phyloP scores from a whole-genome alignment of 2,329 filamentous ascomycete species.

The Lasiodiplodia theobromae region DNA sequence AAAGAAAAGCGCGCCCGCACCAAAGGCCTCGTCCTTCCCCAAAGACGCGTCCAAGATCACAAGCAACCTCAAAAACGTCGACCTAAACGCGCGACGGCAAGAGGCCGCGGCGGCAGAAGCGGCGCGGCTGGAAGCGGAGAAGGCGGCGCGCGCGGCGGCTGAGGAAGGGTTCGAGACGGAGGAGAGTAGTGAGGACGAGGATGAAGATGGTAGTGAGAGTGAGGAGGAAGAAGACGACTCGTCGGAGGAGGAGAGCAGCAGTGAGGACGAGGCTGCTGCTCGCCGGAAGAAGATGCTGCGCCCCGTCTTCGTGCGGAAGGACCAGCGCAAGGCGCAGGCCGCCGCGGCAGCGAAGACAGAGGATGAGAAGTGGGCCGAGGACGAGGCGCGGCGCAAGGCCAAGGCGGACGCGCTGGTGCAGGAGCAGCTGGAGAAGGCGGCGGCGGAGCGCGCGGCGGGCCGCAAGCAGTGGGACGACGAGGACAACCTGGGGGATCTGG shows the following conservation, averaged over 20 bases:
- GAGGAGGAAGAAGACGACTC: conserved; percentile 40
- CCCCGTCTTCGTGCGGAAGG: conserved; percentile 73
- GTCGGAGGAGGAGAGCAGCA: conserved; percentile 52
- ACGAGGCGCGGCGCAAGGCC: conserved; percentile 68
- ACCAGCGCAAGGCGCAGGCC: conserved; percentile 55
- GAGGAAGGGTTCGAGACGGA: conserved; percentile 70
- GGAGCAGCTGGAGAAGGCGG: conserved; percentile 81
- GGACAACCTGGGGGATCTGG: conserved; percentile 69
- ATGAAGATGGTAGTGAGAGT: conserved; percentile 33
- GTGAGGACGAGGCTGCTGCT: conserved; percentile 65
- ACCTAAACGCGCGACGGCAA: conserved; percentile 43
- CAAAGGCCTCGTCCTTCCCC: conserved; percentile 57
- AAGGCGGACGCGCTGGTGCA: conserved; percentile 82
- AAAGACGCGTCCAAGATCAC: conserved; percentile 50
- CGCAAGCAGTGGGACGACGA: conserved; percentile 87
- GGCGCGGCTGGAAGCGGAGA: conserved; percentile 37
- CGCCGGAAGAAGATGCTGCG: conserved; percentile 62
- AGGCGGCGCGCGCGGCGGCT: conserved; percentile 42
- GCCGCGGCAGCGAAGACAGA: conserved; percentile 42
- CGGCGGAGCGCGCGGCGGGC: conserved; percentile 74
- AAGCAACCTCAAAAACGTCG: conserved; percentile 52
- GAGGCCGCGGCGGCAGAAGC: conserved; percentile 39
- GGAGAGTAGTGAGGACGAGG: conserved; percentile 35
- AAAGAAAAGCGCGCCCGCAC: conserved; percentile 46
- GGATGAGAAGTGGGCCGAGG: conserved; percentile 55